Evolutionary conservation across 2,329 filamentous ascomycete genomes (phyloP).

Genomic region (Lecanoromycetidae sp.): DNA sequence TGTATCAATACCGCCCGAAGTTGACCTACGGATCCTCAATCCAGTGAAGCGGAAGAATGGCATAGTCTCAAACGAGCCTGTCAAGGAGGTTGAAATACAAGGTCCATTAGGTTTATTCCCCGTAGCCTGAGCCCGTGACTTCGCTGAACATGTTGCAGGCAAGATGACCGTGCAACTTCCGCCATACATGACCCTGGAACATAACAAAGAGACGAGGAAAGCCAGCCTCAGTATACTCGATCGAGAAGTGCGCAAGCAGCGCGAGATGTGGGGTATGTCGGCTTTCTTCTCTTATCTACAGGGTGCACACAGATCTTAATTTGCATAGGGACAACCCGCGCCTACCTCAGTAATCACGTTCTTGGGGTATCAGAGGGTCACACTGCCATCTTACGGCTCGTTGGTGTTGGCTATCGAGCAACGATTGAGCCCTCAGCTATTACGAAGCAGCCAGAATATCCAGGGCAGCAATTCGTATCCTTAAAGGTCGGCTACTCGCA

Average conservation of each 20-base stretch:
- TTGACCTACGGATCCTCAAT: slow-evolving; percentile 58
- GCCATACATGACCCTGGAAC: slow-evolving; percentile 59
- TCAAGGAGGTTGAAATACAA: slow-evolving; percentile 59
- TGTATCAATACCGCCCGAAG: slow-evolving; percentile 70
- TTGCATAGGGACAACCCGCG: slow-evolving; percentile 65
- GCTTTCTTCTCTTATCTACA: background rate
- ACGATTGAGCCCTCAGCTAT: slow-evolving; percentile 65
- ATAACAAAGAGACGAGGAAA: slow-evolving; percentile 52
- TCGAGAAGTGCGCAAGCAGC: slow-evolving; percentile 57
- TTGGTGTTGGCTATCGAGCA: slow-evolving; percentile 91
- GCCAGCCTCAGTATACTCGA: slow-evolving; percentile 60
- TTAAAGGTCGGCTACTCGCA: slow-evolving; percentile 96
- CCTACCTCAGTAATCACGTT: slow-evolving; percentile 81
- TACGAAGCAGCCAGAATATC: slow-evolving; percentile 55
- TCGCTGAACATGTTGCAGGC: slow-evolving; percentile 36
- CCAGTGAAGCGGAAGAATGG: slow-evolving; percentile 45
- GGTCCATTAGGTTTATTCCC: slow-evolving; percentile 59
- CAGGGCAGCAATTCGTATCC: slow-evolving; percentile 77
- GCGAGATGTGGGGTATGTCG: slow-evolving; percentile 84
- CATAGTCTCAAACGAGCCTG: slow-evolving; percentile 49
- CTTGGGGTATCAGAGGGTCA: slow-evolving; percentile 94
- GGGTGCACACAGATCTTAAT: slow-evolving; percentile 15
- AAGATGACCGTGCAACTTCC: slow-evolving; percentile 69
- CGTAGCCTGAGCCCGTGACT: background rate
- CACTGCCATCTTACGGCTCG: slow-evolving; percentile 79